Conservation (phyloP, 2,329 filamentous ascomycete genomes). For the Aspergillus oerlinghausenensis region DNA sequence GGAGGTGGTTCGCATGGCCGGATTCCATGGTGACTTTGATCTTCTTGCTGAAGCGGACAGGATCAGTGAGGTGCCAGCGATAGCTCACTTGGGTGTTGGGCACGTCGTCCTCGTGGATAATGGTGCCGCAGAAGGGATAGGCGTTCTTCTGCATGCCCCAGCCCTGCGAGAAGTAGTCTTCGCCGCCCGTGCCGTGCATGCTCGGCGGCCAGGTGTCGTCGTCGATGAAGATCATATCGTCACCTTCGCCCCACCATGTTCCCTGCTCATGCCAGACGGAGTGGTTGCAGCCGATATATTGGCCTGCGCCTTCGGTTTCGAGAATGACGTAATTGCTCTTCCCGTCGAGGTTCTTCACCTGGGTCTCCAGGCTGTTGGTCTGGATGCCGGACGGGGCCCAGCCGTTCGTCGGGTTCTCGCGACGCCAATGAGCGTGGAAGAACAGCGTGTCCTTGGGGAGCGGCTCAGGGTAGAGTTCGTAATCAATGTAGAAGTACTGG, state of each 20-base stretch:
- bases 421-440: slow-evolving; percentile 33
- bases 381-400: slow-evolving; percentile 26
- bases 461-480: slow-evolving; percentile 25
- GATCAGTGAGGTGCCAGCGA: slow-evolving; percentile 32
- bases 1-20: slow-evolving; percentile 30
- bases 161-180: slow-evolving; percentile 32
- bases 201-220: slow-evolving; percentile 33
- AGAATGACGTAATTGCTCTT: slow-evolving; percentile 27
- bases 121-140: slow-evolving; percentile 30
- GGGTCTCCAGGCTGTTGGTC: slow-evolving; percentile 23
- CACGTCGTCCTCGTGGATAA: slow-evolving; percentile 32
- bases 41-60: slow-evolving; percentile 24
- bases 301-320: slow-evolving; percentile 27
- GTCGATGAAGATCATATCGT: slow-evolving; percentile 35
- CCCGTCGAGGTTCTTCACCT: slow-evolving; percentile 22
- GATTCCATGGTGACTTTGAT: slow-evolving; percentile 12
- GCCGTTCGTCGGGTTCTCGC: slow-evolving; percentile 26
- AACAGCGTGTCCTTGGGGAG: slow-evolving; percentile 24
- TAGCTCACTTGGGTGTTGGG: slow-evolving; percentile 30
- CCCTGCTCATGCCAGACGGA: slow-evolving; percentile 30
- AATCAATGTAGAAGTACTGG: slow-evolving; percentile 36
- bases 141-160: slow-evolving; percentile 37
- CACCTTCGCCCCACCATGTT: slow-evolving; percentile 35
- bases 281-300: slow-evolving; percentile 32
- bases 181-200: slow-evolving; percentile 32